Base-by-base conservation (phyloP, 140 eudicot genomes). In the Stevia rebaudiana region DNA sequence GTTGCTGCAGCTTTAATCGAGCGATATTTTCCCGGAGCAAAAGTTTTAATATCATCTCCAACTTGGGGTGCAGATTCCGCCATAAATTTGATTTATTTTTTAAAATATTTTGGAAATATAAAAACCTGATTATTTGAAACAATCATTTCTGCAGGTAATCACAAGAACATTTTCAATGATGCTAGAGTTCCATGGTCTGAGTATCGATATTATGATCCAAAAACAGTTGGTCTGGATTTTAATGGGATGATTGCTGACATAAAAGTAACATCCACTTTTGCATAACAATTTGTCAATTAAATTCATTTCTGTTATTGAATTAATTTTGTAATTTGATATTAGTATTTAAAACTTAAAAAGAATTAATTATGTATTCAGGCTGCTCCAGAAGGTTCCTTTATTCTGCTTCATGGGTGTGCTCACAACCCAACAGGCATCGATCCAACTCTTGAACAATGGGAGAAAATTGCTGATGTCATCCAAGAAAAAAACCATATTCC, bases 101-200 rank as follows among this genome's bases (percentile, higher is more conserved):
- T 31, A 41, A 17, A n/a, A n/a, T 66, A 16, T 46, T 41, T 50
- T 65, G 43, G 39, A 48, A 30, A 6, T 42, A 23, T 44, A 25
- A 60, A 19, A 55, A 55, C 33, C 28, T 57, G 44, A 33, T 56
- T 2, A 55, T 55, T 16, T 31, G 42, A 3, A 17, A 48, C 42
- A 30, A 48, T 49, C 18, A 54, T 39, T 13, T 62, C 41, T 81
- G 78, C 83, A 92, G 98, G 98, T 61, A 92, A 92, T 74, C 98
- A 92, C 90, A 92, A 92, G 72, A 92, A 88, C 39, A 88, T 92
- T 78, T 88, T 92, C 76, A 88, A 92, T 69, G 98, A 92, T 74
- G 98, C 98, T 24, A 68, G 84, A 83, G 98, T 92, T 67, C 97
- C 95, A 24, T 92, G 98, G 98, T 92, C 98, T 18, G 98, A 92